Base-by-base conservation (phyloP, 306 rosid species). In the Castanopsis chinensis region DNA sequence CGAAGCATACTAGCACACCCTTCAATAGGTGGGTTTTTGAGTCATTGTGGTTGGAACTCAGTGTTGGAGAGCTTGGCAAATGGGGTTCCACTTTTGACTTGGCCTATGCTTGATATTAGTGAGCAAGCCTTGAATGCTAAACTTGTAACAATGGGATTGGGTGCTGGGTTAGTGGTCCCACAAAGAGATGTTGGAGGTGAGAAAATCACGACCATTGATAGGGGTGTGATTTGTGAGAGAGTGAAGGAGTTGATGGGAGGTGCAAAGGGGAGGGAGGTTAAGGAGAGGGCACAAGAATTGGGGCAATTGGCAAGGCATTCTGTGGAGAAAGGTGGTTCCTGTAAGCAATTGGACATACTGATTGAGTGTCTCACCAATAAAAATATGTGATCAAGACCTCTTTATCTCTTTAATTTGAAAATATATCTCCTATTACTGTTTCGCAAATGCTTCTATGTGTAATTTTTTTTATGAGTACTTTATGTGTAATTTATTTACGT, bases 1-100 rank as follows among this genome's bases (percentile, higher is more conserved):
- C 49, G 77, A 9, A 37, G 54, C 1, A 70, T 85, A 41, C 59
- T 85, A 52, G 52, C 64, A 1, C 85, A 85, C 55, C 58, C 56
- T 10, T 20, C 61, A 2, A n/a, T 20, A 8, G 25, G 61, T 56
- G 61, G 85, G 33, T 77, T 78, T 33, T 27, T 85, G 74, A 84
- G 88, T 37, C 85, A 84, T 18, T 77, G 88, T 30, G 85, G 85
- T 13, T 74, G 88, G 88, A 85, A 81, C 72, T 73, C 85, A 1
- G 72, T 69, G 3, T 6, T 85, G 5, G 85, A 81, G 65, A 74
- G 88, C 54, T 19, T 78, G 5, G 27, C 80, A 12, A 18, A 15
- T 17, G 85, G 81, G 6, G 75, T 85, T 27, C 85, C 88, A 7
- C 53, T 85, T 18, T 27, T 81, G 51, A 80, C 81, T 0, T 81